Evolutionary conservation across 495 filamentous ascomycete species (phyloP).

Genomic region (Xylaria telfairii): DNA sequence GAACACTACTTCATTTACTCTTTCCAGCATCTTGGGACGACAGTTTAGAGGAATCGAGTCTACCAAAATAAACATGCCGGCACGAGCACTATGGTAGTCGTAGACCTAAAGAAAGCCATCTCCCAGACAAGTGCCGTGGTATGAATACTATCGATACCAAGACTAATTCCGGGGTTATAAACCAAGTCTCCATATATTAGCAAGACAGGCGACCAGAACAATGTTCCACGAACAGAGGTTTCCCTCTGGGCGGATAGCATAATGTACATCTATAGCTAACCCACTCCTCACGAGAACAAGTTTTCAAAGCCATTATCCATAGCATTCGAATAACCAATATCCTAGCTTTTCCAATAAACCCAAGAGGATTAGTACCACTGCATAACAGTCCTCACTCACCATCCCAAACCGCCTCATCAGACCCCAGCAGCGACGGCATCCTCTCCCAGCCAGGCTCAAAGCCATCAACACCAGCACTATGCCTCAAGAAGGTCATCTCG

Average conservation of each 20-base stretch:
- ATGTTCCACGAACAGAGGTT: too few relatives aligned
- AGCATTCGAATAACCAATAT: neutral
- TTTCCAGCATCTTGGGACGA: neutral
- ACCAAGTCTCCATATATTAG: neutral
- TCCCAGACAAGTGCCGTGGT: neutral
- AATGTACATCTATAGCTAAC: neutral
- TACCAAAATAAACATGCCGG: neutral
- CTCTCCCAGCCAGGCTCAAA: conserved; percentile 41
- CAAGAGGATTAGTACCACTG: neutral
- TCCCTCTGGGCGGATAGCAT: neutral
- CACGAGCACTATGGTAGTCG: neutral
- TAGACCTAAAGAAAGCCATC: neutral
- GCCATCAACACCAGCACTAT: conserved; percentile 42
- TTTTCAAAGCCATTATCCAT: neutral
- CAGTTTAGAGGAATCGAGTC: neutral
- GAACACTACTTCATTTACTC: neutral
- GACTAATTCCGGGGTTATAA: neutral
- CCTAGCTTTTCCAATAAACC: neutral
- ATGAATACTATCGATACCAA: neutral
- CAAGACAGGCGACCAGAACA: neutral
- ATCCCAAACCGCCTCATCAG: conserved; percentile 43
- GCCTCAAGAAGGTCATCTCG: conserved; percentile 42
- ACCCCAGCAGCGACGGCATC: conserved; percentile 45
- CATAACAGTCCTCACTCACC: neutral
- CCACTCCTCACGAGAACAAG: neutral